These are phyloP conservation scores for Metschnikowia rubicola DNA, from an alignment of 805 yeast species.

Conservation along the genomic window DNA sequence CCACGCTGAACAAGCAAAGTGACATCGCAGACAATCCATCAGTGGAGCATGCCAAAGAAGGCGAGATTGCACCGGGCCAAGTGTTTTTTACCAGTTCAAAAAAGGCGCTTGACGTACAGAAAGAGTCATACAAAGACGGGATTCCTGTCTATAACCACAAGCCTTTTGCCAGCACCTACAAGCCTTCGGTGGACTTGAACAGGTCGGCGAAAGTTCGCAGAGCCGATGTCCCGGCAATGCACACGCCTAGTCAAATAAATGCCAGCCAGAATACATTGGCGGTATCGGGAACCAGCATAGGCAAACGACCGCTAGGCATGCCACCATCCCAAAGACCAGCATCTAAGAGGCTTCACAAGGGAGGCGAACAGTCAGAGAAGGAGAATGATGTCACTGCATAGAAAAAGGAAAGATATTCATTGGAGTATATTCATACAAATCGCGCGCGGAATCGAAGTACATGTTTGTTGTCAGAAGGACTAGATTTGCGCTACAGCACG, in stretches of 20 bases:
- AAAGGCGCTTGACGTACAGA: constrained; percentile 19
- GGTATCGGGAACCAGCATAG: constrained; percentile 4
- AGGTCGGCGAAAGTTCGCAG: constrained; percentile 63
- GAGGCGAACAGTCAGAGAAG: constrained; percentile 4
- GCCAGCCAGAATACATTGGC: constrained; percentile 4
- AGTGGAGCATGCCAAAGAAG: neutral
- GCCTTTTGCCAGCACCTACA: constrained; percentile 46
- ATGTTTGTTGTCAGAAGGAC: too few relatives aligned
- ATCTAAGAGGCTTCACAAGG: constrained; percentile 23
- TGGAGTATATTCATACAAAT: too few relatives aligned
- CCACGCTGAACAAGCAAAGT: neutral
- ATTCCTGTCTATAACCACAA: constrained; percentile 54
- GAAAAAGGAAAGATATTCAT: too few relatives aligned
- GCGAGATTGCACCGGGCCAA: constrained; percentile 11
- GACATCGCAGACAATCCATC: neutral
- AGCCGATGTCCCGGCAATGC: constrained; percentile 22
- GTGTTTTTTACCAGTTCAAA: constrained; percentile 20
- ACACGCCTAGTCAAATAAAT: constrained; percentile 12
- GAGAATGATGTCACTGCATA: constrained; percentile 4
- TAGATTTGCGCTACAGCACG: too few relatives aligned
- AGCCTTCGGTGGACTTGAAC: constrained; percentile 59
- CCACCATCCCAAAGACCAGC: constrained; percentile 31
- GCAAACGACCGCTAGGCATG: constrained; percentile 31
- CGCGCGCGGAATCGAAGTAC: too few relatives aligned
- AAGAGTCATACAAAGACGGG: constrained; percentile 28